Evolutionary conservation across 371 early-diverging fungal genomes (phyloP), one percentile per base, ranked within the genome.

Genomic region (Mortierella sp.): DNA sequence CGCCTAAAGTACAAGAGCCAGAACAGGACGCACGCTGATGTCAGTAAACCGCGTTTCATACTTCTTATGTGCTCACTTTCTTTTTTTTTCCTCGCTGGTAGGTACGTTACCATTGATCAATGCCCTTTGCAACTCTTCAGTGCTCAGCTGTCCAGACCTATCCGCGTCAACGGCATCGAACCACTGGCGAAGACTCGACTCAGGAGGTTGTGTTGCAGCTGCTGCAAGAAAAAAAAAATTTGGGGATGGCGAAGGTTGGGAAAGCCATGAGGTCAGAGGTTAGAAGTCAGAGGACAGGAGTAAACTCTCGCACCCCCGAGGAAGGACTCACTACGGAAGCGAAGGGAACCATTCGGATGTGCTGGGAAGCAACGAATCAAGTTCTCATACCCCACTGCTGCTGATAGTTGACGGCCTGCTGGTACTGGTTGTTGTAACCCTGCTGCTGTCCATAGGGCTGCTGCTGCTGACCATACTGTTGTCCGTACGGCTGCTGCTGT

Each of bases 131-230:
- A 91, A 74, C 72, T 91, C 89, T 26, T 74, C 73, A 3, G 88
- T 79, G 63, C 82, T 86, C 54, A 90, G 80, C 53, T 78, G 78
- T 19, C 89, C 89, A 61, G 82, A 84, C 58, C 67, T 68, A 58
- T 90, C 87, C 23, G 68, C 50, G 62, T 92, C 93, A 13, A 93
- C 92, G 42, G 92, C 87, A 51, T 88, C 86, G 80, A 93, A 93
- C 92, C 91, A 93, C 50, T 28, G 26, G 30, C 64, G 14, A 13
- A 67, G 58, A 31, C 38, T 58, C 18, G 58, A 38, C 27, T 68
- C 62, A 7, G 61, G 69, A 21, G 69, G 47, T 38, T 10, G n/a
- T 10, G 69, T 23, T 38, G 69, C 58, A 2, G 69, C 69, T 61
- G 38, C n/a, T n/a, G n/a, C n/a, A n/a, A n/a, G n/a, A n/a, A n/a